Conservation (phyloP, 305 asterid genomes). For the Ruellia speciosa region DNA sequence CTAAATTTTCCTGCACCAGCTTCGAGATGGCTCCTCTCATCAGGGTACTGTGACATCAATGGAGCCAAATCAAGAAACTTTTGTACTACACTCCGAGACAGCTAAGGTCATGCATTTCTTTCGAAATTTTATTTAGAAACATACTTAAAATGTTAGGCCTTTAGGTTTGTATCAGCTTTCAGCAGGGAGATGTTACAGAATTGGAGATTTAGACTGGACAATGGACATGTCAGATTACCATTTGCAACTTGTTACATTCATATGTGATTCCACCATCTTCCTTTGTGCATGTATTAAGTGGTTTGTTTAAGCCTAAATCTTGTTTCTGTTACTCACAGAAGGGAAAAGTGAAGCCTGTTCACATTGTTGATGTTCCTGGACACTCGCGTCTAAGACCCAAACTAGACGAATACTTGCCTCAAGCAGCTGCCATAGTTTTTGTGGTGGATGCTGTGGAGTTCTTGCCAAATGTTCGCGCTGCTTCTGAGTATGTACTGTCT, state of each 20-base stretch:
- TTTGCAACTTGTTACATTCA: neutral
- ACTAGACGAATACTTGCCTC: slow-evolving; percentile 57
- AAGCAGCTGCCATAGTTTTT: slow-evolving; percentile 55
- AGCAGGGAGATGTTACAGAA: neutral
- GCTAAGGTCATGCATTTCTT: slow-evolving; percentile 32
- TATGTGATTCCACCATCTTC: too few species aligned
- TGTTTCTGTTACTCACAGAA: slow-evolving; percentile 26
- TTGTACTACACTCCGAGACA: slow-evolving; percentile 48
- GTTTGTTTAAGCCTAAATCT: neutral
- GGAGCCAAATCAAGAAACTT: slow-evolving; percentile 68
- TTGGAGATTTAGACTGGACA: slow-evolving; percentile 2
- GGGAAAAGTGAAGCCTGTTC: slow-evolving; percentile 52
- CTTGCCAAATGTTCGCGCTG: slow-evolving; percentile 51
- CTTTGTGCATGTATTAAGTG: neutral
- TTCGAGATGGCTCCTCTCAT: slow-evolving; percentile 67
- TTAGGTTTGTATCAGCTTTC: slow-evolving; percentile 1
- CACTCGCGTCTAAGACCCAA: slow-evolving; percentile 58
- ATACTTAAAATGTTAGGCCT: neutral
- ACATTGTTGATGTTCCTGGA: slow-evolving; percentile 64
- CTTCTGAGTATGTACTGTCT: slow-evolving; percentile 45
- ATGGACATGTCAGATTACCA: neutral
- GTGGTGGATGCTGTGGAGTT: slow-evolving; percentile 70
- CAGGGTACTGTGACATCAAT: slow-evolving; percentile 70
- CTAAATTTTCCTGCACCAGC: slow-evolving; percentile 30
- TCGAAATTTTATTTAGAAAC: neutral